These are phyloP conservation scores for Diaporthe capsici DNA, from an alignment of 2,329 filamentous ascomycete species.

Conservation along the genomic window DNA sequence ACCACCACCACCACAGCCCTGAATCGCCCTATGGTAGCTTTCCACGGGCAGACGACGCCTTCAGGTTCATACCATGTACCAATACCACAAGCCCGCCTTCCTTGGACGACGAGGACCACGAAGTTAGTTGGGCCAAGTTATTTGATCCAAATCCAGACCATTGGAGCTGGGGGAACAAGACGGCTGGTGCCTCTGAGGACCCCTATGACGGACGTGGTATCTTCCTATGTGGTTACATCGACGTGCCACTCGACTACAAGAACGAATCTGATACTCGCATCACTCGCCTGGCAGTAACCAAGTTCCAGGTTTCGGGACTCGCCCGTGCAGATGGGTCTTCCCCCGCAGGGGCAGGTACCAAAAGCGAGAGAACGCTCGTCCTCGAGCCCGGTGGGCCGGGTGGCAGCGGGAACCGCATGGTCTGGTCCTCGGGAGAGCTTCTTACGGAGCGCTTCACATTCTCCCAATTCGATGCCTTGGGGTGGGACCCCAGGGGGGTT, in stretches of 20 bases:
- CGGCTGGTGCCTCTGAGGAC: slow-evolving; percentile 43
- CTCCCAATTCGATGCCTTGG: slow-evolving; percentile 61
- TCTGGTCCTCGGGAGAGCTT: slow-evolving; percentile 55
- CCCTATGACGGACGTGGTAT: slow-evolving; percentile 58
- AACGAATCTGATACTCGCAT: slow-evolving; percentile 60
- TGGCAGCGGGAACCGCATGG: slow-evolving; percentile 60
- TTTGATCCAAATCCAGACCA: slow-evolving; percentile 60
- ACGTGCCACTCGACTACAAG: slow-evolving; percentile 63
- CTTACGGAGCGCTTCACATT: slow-evolving; percentile 59
- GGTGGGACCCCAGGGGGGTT: slow-evolving; percentile 69
- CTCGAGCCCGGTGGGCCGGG: slow-evolving; percentile 66
- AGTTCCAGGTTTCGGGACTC: slow-evolving; percentile 63
- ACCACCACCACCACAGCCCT: slow-evolving; percentile 9
- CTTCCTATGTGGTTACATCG: slow-evolving; percentile 63
- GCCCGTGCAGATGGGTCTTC: slow-evolving; percentile 45
- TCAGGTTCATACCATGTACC: slow-evolving; percentile 64
- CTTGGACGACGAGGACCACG: slow-evolving; percentile 56
- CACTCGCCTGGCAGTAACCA: slow-evolving; percentile 62
- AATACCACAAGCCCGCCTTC: slow-evolving; percentile 55
- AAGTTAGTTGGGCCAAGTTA: slow-evolving; percentile 55
- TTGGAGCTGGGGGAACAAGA: slow-evolving; percentile 61
- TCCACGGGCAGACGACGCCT: slow-evolving; percentile 58
- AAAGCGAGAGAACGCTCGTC: slow-evolving; percentile 63
- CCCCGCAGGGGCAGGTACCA: slow-evolving; percentile 46
- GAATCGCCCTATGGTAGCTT: slow-evolving; percentile 53